Evolutionary conservation across 345 rosid genomes (phyloP), one percentile per base, ranked within the genome.

Genomic region (Camelina sativa): DNA sequence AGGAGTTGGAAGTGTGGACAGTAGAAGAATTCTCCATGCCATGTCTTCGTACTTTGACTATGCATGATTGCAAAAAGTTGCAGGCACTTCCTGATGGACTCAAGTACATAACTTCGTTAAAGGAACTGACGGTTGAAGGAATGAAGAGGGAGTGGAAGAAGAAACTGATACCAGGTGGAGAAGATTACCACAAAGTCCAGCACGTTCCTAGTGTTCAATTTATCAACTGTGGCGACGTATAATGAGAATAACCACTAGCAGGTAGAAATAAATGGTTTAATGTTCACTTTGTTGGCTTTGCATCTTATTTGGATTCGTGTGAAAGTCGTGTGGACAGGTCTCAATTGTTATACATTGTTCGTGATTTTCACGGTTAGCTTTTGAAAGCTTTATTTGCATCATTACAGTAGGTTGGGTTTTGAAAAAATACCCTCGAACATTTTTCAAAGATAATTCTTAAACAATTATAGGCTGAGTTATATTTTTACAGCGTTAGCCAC

Each of bases 171-270:
- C 0, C 2, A 11, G 65, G 48, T 5, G 65, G 65, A 4, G 11
- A 61, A 38, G n/a, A 22, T 61, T 61, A 38, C 13, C 0, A 61
- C 17, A 61, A 22, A 61, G 34, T 61, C 50, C 50, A 19, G 38
- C 65, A 60, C 48, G 19, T 60, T 11, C 65, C 65, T 2, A 1
- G 3, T 38, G 48, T 60, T 38, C n/a, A 2, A 7, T 61, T 37
- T 61, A 2, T 20, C 38, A 7, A 34, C 8, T 34, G 38, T 34
- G 38, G 7, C 8, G 8, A 7, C 37, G 37, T 6, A 34, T 6
- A 34, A 30, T 30, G 34, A 34, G 37, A 34, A 34, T 34, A 34
- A 7, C 7, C 2, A 34, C 8, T 34, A 6, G 8, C 37, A 34
- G 8, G 37, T 34, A 34, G 0, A 23, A 23, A 23, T 23, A 23